Percentiles rank a stretch among this genome's conserved stretches.
These are phyloP conservation scores for Trifolium repens DNA, from an alignment of 306 rosid species.

Conservation along the genomic window DNA sequence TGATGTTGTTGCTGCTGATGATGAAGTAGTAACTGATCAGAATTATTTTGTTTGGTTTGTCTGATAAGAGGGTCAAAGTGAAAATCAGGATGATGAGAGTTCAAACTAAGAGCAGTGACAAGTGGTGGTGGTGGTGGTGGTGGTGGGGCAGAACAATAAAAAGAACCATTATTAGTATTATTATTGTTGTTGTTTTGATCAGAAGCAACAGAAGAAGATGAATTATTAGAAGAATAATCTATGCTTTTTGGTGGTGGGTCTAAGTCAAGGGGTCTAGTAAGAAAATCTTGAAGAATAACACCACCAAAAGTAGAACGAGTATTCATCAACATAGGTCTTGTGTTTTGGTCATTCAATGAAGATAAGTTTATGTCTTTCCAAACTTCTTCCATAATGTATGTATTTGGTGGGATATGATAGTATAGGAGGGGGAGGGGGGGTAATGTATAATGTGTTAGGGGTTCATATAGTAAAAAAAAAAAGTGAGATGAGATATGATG, in stretches of 20 bases:
- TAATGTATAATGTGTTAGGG: neutral
- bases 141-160: constrained; percentile 17
- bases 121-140: constrained; percentile 20
- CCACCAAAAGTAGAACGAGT: neutral
- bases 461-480: neutral
- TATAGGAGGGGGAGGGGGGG: too few relatives aligned
- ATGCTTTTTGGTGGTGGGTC: constrained; percentile 45
- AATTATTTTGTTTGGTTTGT: neutral
- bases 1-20: neutral
- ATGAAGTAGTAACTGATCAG: neutral
- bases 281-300: constrained; percentile 66
- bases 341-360: constrained; percentile 9
- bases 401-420: too few relatives aligned
- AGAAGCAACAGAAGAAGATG: neutral
- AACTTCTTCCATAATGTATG: neutral
- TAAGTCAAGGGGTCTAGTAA: constrained; percentile 51
- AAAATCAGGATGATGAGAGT: constrained; percentile 43
- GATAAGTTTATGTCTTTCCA: constrained; percentile 10
- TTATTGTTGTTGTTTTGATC: neutral
- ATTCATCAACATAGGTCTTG: neutral
- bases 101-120: constrained; percentile 56
- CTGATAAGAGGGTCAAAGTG: constrained; percentile 37
- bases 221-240: constrained; percentile 13
- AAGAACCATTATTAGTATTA: neutral
- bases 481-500: neutral